Evolutionary conservation across 179 eudicot species (phyloP).

Genomic region (Drosera spatulata): DNA sequence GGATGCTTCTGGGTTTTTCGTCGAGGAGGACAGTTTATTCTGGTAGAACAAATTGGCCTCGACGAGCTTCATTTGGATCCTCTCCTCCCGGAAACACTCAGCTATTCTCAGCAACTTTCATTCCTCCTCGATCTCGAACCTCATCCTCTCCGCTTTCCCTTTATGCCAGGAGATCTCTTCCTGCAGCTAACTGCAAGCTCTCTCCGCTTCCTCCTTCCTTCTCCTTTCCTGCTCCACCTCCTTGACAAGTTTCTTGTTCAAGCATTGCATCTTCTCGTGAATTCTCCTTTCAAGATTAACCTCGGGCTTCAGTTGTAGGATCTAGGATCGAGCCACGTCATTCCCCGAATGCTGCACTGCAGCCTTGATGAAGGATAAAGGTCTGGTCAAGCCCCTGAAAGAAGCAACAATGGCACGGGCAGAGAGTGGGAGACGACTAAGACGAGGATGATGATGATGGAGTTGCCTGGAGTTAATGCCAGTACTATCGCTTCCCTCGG

Average conservation of each 20-base stretch:
- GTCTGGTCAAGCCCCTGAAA: constrained; percentile 36
- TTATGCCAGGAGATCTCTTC: constrained; percentile 25
- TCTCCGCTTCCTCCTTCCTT: constrained; percentile 28
- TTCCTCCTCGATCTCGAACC: constrained; percentile 53
- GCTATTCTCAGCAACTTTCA: constrained; percentile 60
- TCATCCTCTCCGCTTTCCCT: constrained; percentile 25
- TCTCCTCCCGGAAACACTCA: constrained; percentile 60
- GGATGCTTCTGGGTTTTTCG: not conserved
- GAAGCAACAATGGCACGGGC: constrained; percentile 29
- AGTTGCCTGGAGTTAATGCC: constrained; percentile 10
- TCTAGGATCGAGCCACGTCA: constrained; percentile 30
- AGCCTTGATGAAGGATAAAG: constrained; percentile 32
- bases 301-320: constrained; percentile 36
- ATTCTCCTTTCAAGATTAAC: constrained; percentile 46
- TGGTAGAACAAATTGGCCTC: constrained; percentile 46
- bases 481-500: constrained; percentile 5
- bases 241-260: constrained; percentile 34
- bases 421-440: constrained; percentile 22
- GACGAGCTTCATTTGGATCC: constrained; percentile 65
- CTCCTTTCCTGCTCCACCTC: constrained; percentile 39
- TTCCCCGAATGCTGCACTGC: constrained; percentile 29
- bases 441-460: constrained; percentile 8
- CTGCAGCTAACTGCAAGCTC: constrained; percentile 31
- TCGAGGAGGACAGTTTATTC: constrained; percentile 28
- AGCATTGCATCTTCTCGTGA: constrained; percentile 41